phyloP scores from a whole-genome alignment of 2,329 filamentous ascomycete genomes.

The Trichoderma harzianum region DNA sequence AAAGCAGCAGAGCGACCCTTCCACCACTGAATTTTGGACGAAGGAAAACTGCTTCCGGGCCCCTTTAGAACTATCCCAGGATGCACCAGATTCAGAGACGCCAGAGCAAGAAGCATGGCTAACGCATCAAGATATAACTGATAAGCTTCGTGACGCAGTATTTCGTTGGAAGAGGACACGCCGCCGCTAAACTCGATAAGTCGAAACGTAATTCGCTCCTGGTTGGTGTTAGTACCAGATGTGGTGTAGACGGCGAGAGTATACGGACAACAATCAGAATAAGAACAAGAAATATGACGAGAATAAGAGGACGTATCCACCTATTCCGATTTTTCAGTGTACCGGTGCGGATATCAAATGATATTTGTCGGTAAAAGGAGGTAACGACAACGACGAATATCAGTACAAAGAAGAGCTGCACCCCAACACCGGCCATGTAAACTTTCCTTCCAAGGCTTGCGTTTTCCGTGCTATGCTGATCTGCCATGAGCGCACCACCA shows the following conservation, averaged over 20 bases:
- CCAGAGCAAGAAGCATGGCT: slow-evolving; percentile 51
- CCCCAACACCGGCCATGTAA: slow-evolving; percentile 38
- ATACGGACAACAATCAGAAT: slow-evolving; percentile 35
- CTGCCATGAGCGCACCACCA: slow-evolving; percentile 38
- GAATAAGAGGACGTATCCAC: slow-evolving; percentile 34
- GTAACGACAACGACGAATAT: slow-evolving; percentile 36
- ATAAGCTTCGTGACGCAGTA: slow-evolving; percentile 44
- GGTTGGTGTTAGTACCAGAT: neutral
- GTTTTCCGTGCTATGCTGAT: slow-evolving; percentile 24
- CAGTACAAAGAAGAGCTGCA: slow-evolving; percentile 38
- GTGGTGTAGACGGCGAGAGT: neutral
- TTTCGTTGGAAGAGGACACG: slow-evolving; percentile 25
- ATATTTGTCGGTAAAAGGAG: slow-evolving; percentile 33
- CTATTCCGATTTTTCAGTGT: slow-evolving; percentile 22
- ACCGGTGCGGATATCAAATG: slow-evolving; percentile 15
- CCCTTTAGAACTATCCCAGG: slow-evolving; percentile 44
- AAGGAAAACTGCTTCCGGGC: slow-evolving; percentile 41
- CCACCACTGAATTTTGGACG: neutral
- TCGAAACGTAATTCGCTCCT: slow-evolving; percentile 59
- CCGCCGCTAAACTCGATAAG: slow-evolving; percentile 54
- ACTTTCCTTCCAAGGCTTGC: slow-evolving; percentile 36
- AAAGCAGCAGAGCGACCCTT: neutral
- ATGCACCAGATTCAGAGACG: slow-evolving; percentile 42
- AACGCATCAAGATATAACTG: slow-evolving; percentile 50
- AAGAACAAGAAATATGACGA: slow-evolving; percentile 33